A percentile compares a stretch with the other conserved stretches of the same genome.
These are phyloP conservation scores for Mrakia blollopis DNA, from an alignment of 768 basidiomycete genomes.

Conservation along the genomic window DNA sequence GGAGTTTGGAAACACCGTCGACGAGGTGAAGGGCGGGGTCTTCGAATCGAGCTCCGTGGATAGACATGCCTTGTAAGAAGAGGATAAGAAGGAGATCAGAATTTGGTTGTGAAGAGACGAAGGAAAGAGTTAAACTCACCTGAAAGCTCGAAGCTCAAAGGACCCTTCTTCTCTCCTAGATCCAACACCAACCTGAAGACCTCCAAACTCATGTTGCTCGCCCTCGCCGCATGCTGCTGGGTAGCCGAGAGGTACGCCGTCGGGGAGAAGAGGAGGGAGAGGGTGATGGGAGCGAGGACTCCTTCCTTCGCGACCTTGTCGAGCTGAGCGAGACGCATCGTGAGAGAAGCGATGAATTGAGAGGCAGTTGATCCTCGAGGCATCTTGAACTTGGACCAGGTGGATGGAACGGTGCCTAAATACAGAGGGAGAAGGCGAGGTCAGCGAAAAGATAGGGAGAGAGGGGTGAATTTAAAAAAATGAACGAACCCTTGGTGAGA, in stretches of 20 bases:
- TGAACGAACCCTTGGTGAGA: constrained; percentile 72
- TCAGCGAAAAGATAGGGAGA: background rate
- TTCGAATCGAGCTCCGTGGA: constrained; percentile 81
- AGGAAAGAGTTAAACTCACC: constrained; percentile 52
- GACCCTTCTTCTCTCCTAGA: constrained; percentile 71
- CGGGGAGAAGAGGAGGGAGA: constrained; percentile 92
- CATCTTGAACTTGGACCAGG: constrained; percentile 88
- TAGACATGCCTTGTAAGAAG: constrained; percentile 59
- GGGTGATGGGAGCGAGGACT: constrained; percentile 61
- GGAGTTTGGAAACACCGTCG: constrained; percentile 66
- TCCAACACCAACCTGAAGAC: constrained; percentile 74
- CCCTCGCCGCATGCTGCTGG: constrained; percentile 89
- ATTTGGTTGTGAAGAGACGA: background rate
- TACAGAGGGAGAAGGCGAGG: constrained; percentile 32
- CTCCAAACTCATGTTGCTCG: constrained; percentile 87
- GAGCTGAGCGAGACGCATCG: constrained; percentile 74
- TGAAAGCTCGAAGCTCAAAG: constrained; percentile 76
- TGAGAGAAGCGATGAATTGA: constrained; percentile 73
- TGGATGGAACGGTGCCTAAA: constrained; percentile 74
- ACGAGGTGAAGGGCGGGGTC: constrained; percentile 69
- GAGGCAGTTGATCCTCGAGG: constrained; percentile 72
- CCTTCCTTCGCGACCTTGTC: constrained; percentile 63
- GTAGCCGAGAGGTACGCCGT: constrained; percentile 95
- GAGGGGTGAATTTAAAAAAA: background rate
- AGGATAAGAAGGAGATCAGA: background rate